Conservation (phyloP, 352 stramenopile species). For the Globisporangium orthogonon region DNA sequence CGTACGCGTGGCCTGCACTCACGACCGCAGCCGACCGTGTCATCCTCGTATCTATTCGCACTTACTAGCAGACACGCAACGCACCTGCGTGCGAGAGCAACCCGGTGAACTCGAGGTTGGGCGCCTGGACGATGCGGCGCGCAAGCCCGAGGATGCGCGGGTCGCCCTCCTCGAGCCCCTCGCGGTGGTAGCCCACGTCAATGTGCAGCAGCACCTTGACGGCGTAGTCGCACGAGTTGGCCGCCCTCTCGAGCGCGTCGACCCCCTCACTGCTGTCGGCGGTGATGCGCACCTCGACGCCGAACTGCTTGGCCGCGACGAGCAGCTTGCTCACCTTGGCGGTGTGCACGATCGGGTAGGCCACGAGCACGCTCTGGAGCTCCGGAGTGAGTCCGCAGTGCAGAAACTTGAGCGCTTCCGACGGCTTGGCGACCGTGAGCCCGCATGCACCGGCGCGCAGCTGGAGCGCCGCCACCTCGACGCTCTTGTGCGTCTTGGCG, state of each 20-base stretch:
- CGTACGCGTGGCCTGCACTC: conserved; percentile 44
- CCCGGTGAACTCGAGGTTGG: conserved; percentile 43
- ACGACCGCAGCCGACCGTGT: not conserved
- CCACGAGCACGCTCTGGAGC: conserved; percentile 52
- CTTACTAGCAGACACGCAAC: not conserved
- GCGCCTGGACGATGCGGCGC: conserved; percentile 40
- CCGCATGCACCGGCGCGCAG: conserved; percentile 44
- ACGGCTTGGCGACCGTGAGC: conserved; percentile 64
- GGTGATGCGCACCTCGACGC: conserved; percentile 49
- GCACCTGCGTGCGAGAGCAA: conserved; percentile 55
- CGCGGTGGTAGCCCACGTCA: conserved; percentile 70
- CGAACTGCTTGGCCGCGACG: conserved; percentile 31
- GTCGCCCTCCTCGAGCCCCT: conserved; percentile 55
- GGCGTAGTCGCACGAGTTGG: conserved; percentile 27
- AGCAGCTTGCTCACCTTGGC: conserved; percentile 53
- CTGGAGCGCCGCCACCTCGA: conserved; percentile 54
- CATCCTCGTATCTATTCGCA: too few relatives aligned
- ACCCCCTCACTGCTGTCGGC: conserved; percentile 54
- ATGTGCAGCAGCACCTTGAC: conserved; percentile 66
- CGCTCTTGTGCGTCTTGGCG: conserved; percentile 74
- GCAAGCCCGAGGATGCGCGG: conserved; percentile 43
- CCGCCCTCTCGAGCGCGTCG: conserved; percentile 43
- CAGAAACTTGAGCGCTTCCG: conserved; percentile 61
- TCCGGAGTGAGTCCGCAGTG: conserved; percentile 22
- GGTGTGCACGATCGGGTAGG: conserved; percentile 61